Evolutionary conservation across 257 asterid species (phyloP), one percentile per base, ranked within the genome.

Genomic region (Solanum chiquidenum): DNA sequence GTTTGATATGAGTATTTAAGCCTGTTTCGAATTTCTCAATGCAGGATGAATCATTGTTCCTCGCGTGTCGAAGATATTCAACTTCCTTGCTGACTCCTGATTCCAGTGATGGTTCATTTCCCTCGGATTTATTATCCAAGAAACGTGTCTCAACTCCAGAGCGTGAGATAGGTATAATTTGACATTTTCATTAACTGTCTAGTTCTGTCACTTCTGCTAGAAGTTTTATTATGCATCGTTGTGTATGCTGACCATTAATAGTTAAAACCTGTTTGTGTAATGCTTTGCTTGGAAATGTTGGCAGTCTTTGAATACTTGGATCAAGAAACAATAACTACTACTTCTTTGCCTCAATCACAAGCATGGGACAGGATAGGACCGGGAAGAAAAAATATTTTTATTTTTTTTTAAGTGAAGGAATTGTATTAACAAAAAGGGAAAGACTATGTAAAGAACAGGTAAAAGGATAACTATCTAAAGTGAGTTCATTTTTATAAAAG

Each of bases 41-140:
- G 90, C 91, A 91, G 92, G 83, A 77, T 62, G 94, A 92, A 91
- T 84, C 88, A 25, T 33, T 89, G 72, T 84, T 88, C 84, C 89
- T 88, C 87, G 86, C 90, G 25, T 86, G 33, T 80, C 89, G 89
- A 90, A 90, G 90, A 88, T 92, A 90, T 90, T 94, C 93, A 18
- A 91, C 96, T 52, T 83, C 95, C 12, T 88, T 92, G 80, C 90
- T 94, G 92, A 94, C 95, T 66, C 94, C 94, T 46, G 95, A 92
- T 92, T 91, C 92, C 83, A 86, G 92, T 83, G 96, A 93, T 55
- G 92, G 89, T 66, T 82, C 89, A 73, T 92, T 96, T 85, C 96
- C 99, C 27, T 79, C 94, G 13, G 91, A 92, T 79, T 88, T 96
- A 79, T 87, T 94, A 90, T 89, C 96, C 55, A 83, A 93, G 62